Evolutionary conservation across 2,329 filamentous ascomycete species (phyloP), one percentile per base, ranked within the genome.

Genomic region (Alternaria conjuncta): DNA sequence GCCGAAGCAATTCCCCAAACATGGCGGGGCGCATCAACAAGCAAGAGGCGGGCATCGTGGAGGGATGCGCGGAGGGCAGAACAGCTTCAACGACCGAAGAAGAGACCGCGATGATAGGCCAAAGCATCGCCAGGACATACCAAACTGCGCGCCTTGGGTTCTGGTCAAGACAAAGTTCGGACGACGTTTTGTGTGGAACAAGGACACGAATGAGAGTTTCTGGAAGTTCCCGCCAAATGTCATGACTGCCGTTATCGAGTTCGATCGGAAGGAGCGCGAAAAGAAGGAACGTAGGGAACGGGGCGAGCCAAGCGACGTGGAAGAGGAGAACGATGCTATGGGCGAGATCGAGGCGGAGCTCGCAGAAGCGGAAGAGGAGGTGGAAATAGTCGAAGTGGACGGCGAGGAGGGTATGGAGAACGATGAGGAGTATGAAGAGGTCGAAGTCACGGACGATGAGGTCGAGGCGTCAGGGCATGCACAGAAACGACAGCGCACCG

Each of bases 191-290:
- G 94, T 94, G 3, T 92, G 97, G 82, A 97, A 99, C 71, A 88
- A 90, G 0, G 86, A 87, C 57, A 97, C 95, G 69, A 92, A 95
- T 41, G 87, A 94, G 70, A 98, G 94, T 79, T 94, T 94, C 79
- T 99, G 96, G 96, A 93, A 93, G 74, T 96, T 97, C 72, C 96
- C 96, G 0, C 88, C 93, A 59, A 90, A 96, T 77, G 85, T 99
- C 36, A 90, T 94, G 86, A 89, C 91, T 64, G 93, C 89, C 0
- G 87, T 90, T 2, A 77, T 87, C 5, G 87, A 89, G 13, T 92
- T 96, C 57, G 89, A 91, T 73, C 82, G 82, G 23, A 83, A 93
- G 59, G 93, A 97, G 79, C 88, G 91, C 77, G 89, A 90, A 69
- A 87, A 88, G 63, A 90, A 81, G 83, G 88, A 81, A 80, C 86